Percentiles rank a stretch among this genome's conserved stretches.
These are phyloP conservation scores for Barbarea vulgaris DNA, from an alignment of 345 rosid species.

Conservation along the genomic window DNA sequence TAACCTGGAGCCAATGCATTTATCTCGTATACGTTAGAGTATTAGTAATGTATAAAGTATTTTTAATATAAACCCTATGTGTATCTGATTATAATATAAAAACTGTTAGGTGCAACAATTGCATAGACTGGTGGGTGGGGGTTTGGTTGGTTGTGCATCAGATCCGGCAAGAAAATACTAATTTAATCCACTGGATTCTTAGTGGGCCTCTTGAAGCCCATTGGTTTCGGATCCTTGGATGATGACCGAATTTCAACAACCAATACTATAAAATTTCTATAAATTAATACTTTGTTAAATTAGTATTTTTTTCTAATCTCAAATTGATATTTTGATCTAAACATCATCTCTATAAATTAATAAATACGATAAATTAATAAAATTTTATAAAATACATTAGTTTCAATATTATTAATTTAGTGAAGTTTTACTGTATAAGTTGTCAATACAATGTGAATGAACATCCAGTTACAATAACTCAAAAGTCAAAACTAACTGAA, in stretches of 20 bases:
- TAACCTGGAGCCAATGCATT: constrained; percentile 23
- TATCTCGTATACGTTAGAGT: not conserved
- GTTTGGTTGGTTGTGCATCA: not conserved
- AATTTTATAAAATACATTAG: too few relatives aligned
- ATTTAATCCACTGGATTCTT: not conserved
- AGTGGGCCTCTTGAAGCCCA: constrained; percentile 19
- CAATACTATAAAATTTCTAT: too few relatives aligned
- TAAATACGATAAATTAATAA: too few relatives aligned
- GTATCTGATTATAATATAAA: not conserved
- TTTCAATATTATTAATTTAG: too few relatives aligned
- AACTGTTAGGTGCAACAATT: not conserved
- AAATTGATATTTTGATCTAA: too few relatives aligned
- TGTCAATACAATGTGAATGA: not conserved
- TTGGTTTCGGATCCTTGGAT: not conserved
- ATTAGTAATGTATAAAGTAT: not conserved
- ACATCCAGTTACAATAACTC: not conserved
- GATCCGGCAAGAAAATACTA: not conserved
- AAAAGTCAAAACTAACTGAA: not conserved
- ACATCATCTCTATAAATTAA: too few relatives aligned
- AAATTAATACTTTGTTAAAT: too few relatives aligned
- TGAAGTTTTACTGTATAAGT: too few relatives aligned
- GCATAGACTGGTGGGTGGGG: not conserved
- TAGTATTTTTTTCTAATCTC: too few relatives aligned
- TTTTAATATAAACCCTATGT: constrained; percentile 1
- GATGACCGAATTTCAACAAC: not conserved